These are phyloP conservation scores for Lanmaoa pseudosensibilis DNA, from an alignment of 768 basidiomycete species.

Conservation along the genomic window DNA sequence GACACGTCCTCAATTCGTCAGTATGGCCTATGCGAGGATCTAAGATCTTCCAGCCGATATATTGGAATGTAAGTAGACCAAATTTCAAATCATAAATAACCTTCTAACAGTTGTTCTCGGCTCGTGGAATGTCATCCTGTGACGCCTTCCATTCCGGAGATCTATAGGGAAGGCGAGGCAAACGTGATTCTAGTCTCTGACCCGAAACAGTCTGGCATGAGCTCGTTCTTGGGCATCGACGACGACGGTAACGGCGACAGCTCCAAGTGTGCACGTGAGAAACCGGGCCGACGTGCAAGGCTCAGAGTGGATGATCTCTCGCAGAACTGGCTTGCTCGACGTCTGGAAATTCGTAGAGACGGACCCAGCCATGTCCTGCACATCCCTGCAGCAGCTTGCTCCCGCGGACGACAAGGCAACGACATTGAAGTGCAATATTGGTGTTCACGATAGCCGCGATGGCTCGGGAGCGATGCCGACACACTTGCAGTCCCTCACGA, in stretches of 20 bases:
- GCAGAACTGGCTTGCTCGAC: neutral
- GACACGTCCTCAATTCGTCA: too few species aligned
- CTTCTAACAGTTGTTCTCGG: too few species aligned
- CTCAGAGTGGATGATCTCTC: neutral
- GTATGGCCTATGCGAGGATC: too few species aligned
- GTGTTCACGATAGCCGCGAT: neutral
- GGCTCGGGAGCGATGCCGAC: neutral
- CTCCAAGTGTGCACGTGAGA: neutral
- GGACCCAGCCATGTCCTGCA: neutral
- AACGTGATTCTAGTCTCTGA: conserved; percentile 1
- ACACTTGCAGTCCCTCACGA: neutral
- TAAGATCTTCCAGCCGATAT: too few species aligned
- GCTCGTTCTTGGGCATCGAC: conserved; percentile 15
- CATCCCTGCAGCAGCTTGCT: neutral
- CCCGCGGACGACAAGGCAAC: neutral
- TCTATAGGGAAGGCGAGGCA: conserved; percentile 19
- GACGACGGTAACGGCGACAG: neutral
- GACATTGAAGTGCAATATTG: neutral
- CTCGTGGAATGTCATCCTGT: too few species aligned
- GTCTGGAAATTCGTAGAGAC: neutral
- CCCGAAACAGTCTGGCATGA: conserved; percentile 4
- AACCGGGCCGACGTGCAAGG: neutral
- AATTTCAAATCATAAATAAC: too few species aligned
- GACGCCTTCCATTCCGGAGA: conserved; percentile 9
- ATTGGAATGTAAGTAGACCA: too few species aligned